Evolutionary conservation across 2,329 filamentous ascomycete genomes (phyloP).

Genomic region (Elsinoe ampelina): DNA sequence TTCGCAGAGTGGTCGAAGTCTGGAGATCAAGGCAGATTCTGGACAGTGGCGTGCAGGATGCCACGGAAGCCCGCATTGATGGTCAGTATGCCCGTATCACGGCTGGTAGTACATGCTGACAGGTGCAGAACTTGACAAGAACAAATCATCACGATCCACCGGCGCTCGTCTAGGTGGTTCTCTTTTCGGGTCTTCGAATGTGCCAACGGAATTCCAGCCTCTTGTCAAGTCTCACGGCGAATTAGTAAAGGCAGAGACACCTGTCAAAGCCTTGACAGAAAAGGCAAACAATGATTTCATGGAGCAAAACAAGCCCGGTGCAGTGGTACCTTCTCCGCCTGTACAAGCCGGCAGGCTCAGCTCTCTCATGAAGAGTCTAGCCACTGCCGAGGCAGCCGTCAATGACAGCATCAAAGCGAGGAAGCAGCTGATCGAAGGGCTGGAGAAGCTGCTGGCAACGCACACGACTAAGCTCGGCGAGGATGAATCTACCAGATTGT

Average conservation of each 20-base stretch:
- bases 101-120: not conserved
- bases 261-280: constrained; percentile 56
- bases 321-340: constrained; percentile 65
- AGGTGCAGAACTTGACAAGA: constrained; percentile 45
- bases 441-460: constrained; percentile 72
- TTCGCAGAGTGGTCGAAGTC: constrained; percentile 84
- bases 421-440: constrained; percentile 61
- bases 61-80: constrained; percentile 69
- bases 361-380: constrained; percentile 79
- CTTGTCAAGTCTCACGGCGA: constrained; percentile 66
- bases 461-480: constrained; percentile 60
- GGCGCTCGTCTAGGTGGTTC: constrained; percentile 47
- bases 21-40: constrained; percentile 87
- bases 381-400: constrained; percentile 79
- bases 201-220: constrained; percentile 68
- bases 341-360: constrained; percentile 87
- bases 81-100: constrained; percentile 43
- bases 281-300: constrained; percentile 74
- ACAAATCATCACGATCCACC: constrained; percentile 16
- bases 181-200: constrained; percentile 54
- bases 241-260: constrained; percentile 61
- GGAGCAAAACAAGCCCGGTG: constrained; percentile 65
- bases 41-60: constrained; percentile 65
- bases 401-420: constrained; percentile 83
- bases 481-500: constrained; percentile 58